Conservation (phyloP, 1,139 yeast species). For the Wickerhamomyces sp. region DNA sequence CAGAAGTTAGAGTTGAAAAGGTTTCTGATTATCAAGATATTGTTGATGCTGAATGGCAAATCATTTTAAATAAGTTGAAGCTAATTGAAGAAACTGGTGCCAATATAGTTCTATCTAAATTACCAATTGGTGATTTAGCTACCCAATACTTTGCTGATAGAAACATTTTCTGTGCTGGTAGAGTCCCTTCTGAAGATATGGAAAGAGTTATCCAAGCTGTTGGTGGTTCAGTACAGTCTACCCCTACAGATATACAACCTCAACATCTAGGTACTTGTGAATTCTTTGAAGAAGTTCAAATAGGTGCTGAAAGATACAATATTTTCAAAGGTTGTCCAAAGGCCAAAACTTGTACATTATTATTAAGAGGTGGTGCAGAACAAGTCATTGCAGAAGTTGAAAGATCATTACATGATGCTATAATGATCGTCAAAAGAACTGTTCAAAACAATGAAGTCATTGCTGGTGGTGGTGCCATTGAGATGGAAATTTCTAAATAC, state of each 20-base stretch:
- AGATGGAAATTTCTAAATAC: slow-evolving; percentile 90
- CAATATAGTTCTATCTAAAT: slow-evolving; percentile 83
- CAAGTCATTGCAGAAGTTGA: slow-evolving; percentile 98
- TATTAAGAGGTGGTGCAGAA: slow-evolving; percentile 96
- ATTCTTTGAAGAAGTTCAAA: slow-evolving; percentile 84
- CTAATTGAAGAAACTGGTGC: slow-evolving; percentile 85
- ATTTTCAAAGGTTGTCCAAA: slow-evolving; percentile 88
- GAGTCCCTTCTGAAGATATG: slow-evolving; percentile 87
- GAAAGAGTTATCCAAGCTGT: slow-evolving; percentile 90
- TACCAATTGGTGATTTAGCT: slow-evolving; percentile 97
- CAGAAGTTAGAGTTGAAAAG: slow-evolving; percentile 96
- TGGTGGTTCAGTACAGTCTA: slow-evolving; percentile 88
- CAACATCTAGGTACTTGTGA: slow-evolving; percentile 85
- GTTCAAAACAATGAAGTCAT: slow-evolving; percentile 81
- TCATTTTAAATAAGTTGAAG: slow-evolving; percentile 80
- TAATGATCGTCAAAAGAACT: slow-evolving; percentile 96
- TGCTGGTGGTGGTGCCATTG: slow-evolving; percentile 99
- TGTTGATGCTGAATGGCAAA: slow-evolving; percentile 98
- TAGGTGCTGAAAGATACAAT: slow-evolving; percentile 93
- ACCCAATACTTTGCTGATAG: slow-evolving; percentile 98
- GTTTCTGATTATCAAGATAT: slow-evolving; percentile 92
- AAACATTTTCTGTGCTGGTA: slow-evolving; percentile 94
- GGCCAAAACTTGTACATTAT: slow-evolving; percentile 88
- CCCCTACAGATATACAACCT: slow-evolving; percentile 70
- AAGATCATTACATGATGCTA: slow-evolving; percentile 95